Evolutionary conservation across 169 alveolate genomes (phyloP).

Genomic region (Plasmodium malariae): DNA sequence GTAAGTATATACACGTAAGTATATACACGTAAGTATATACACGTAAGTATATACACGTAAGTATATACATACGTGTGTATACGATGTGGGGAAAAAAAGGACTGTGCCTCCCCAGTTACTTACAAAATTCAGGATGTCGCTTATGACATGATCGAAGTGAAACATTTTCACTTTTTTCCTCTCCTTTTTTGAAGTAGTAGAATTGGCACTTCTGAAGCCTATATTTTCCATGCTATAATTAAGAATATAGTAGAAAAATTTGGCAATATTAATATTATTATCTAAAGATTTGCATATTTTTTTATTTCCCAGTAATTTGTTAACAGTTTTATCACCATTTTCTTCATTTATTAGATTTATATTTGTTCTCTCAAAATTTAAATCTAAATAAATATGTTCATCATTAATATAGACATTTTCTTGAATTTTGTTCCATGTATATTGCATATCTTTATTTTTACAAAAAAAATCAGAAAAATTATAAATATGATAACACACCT

Average conservation of each 20-base stretch:
- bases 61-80: neutral
- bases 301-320: neutral
- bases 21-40: too few species aligned
- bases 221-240: constrained; percentile 32
- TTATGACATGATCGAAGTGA: constrained; percentile 66
- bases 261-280: constrained; percentile 50
- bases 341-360: constrained; percentile 8
- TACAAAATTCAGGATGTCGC: constrained; percentile 61
- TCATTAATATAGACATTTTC: constrained; percentile 56
- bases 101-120: neutral
- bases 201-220: neutral
- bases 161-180: constrained; percentile 53
- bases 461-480: constrained; percentile 49
- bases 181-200: constrained; percentile 30
- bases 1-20: too few species aligned
- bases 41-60: too few species aligned
- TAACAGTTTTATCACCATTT: neutral
- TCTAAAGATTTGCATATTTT: constrained; percentile 49
- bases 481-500: constrained; percentile 65
- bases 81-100: too few species aligned
- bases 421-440: constrained; percentile 30
- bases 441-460: constrained; percentile 41
- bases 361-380: constrained; percentile 38
- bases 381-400: constrained; percentile 39
- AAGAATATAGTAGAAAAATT: constrained; percentile 39